Evolutionary conservation across 163 green algal genomes (phyloP), one percentile per base, ranked within the genome.

Genomic region (Botryococcus braunii): DNA sequence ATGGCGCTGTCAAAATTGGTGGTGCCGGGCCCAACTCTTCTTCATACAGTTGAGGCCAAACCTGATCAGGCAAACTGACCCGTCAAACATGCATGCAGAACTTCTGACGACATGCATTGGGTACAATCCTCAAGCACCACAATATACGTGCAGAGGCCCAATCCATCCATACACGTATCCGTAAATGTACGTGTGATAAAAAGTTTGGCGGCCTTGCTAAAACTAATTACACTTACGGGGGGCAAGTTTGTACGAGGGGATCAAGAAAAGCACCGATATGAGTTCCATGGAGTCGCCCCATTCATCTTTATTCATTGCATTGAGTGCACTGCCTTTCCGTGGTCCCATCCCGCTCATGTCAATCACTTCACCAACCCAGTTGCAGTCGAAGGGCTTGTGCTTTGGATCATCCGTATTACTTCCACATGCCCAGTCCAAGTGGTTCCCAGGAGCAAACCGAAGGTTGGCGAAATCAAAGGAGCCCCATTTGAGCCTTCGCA

Each of bases 11-110:
- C 21, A 79, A 37, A 39, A 61, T 47, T 7, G 46, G 32, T 4
- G 73, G 73, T 32, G 75, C n/a, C 4, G 57, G 64, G 13, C 73
- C 73, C 48, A 79, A 35, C 35, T 71, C 47, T 3, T 49, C n/a
- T 27, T 43, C 47, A 61, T 75, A 73, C 11, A 69, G 31, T 41
- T 75, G 37, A 0, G 63, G 7, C 73, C 73, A 79, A 2, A 73
- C 71, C 37, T 72, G 65, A 41, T n/a, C n/a, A n/a, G n/a, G n/a
- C n/a, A n/a, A n/a, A n/a, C n/a, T n/a, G n/a, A n/a, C n/a, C n/a
- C n/a, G n/a, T n/a, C n/a, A n/a, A n/a, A n/a, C n/a, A n/a, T n/a
- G n/a, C n/a, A n/a, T n/a, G n/a, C n/a, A n/a, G n/a, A n/a, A n/a
- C n/a, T n/a, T n/a, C n/a, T n/a, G n/a, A n/a, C n/a, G n/a, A n/a